phyloP scores from a whole-genome alignment of 1,139 yeast genomes.

The Sugiyamaella grinbergsii region DNA sequence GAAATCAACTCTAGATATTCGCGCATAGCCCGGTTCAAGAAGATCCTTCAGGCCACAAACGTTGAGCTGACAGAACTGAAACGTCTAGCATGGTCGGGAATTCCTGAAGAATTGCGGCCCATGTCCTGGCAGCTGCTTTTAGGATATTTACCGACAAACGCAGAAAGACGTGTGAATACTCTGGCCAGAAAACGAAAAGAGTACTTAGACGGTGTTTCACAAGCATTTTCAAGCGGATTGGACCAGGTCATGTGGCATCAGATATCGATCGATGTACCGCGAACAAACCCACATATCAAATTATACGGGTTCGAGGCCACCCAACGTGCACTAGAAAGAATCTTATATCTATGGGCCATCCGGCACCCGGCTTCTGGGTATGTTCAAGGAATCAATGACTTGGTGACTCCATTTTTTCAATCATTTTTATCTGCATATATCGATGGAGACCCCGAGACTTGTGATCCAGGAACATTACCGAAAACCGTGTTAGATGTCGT shows the following conservation, averaged over 20 bases:
- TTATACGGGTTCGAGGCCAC: slow-evolving; percentile 70
- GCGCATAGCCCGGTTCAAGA: slow-evolving; percentile 67
- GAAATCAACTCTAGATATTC: slow-evolving; percentile 60
- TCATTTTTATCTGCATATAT: slow-evolving; percentile 74
- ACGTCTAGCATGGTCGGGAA: slow-evolving; percentile 90
- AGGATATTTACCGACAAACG: slow-evolving; percentile 88
- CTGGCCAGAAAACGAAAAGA: slow-evolving; percentile 82
- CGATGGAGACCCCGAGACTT: slow-evolving; percentile 50
- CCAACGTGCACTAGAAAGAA: slow-evolving; percentile 74
- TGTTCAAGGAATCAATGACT: slow-evolving; percentile 97
- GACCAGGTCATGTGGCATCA: slow-evolving; percentile 94
- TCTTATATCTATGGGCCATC: slow-evolving; percentile 91
- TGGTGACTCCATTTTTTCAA: slow-evolving; percentile 92
- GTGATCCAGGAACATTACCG: slow-evolving; percentile 68
- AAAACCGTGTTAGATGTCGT: slow-evolving; percentile 57
- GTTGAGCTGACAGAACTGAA: slow-evolving; percentile 70
- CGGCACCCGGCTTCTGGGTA: slow-evolving; percentile 98
- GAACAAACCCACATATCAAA: slow-evolving; percentile 85
- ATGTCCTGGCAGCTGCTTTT: slow-evolving; percentile 84
- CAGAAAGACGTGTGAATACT: slow-evolving; percentile 69
- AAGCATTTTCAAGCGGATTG: slow-evolving; percentile 60
- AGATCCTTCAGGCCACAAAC: slow-evolving; percentile 59
- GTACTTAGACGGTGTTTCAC: slow-evolving; percentile 69
- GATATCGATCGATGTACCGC: slow-evolving; percentile 89
- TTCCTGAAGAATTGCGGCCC: slow-evolving; percentile 81